Evolutionary conservation across 1,139 yeast genomes (phyloP), one percentile per base, ranked within the genome.

Genomic region (Saccharomyces hybrid): DNA sequence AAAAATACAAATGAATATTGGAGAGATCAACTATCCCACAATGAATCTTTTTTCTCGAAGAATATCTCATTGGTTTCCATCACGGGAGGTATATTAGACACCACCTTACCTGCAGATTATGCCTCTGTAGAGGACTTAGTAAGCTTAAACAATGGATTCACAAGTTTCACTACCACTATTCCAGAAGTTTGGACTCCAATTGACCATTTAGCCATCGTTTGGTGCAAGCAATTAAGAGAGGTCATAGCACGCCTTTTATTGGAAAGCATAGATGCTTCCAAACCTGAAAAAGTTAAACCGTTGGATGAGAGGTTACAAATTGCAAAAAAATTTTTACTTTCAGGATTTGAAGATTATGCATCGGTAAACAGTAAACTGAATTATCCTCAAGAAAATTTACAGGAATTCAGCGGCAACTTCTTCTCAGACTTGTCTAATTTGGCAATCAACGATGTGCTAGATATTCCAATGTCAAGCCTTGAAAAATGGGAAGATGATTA

Each of bases 131-230:
- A 84, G 5, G 85, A 84, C 2, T 61, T 91, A 1, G 78, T 90
- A 0, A 96, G 96, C 0, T 77, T 79, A 1, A 62, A 80, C 0
- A 82, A 93, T 65, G 98, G 97, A 0, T 86, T 93, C 61, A 82
- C 96, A 0, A 87, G 86, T 0, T 88, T 83, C 63, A 81, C 97
- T 0, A 84, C 93, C 0, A 90, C 96, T 0, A 86, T 93, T 8
- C 96, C 96, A 0, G 79, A 78, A 6, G 97, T 93, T 0, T 93
- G 98, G 96, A 85, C 96, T 0, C 88, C 97, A 0, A 83, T 91
- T 49, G 99, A 95, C 69, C 99, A 95, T 71, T 77, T 90, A 62
- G 98, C 99, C 0, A 84, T 95, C 53, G 96, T 91, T 0, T 95
- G 99, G 99, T 95, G 99, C 71, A 87, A 84, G 57, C 98, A 93